A percentile compares a stretch with the other conserved stretches of the same genome.
These are phyloP conservation scores for Plenodomus tracheiphilus DNA, from an alignment of 2,329 filamentous ascomycete species.

Conservation along the genomic window DNA sequence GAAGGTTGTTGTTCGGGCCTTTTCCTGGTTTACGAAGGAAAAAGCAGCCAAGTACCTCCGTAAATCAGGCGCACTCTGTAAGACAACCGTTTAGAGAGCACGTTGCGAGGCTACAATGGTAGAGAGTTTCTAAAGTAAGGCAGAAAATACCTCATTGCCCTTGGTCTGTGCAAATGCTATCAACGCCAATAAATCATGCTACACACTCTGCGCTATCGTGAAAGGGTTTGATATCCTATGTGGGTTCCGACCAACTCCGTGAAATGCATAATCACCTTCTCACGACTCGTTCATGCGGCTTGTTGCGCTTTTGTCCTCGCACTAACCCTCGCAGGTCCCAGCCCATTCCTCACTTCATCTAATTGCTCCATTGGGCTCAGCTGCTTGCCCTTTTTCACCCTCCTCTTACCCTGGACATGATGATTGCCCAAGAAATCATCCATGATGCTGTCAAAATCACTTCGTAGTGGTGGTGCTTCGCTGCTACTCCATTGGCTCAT, in stretches of 20 bases:
- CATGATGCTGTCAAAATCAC: slow-evolving; percentile 86
- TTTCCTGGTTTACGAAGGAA: too few relatives aligned
- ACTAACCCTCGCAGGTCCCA: slow-evolving; percentile 73
- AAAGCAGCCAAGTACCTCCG: too few relatives aligned
- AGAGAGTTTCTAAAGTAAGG: too few relatives aligned
- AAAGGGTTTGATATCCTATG: neutral
- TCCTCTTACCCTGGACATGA: slow-evolving; percentile 67
- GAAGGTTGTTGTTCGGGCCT: too few relatives aligned
- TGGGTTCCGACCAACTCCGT: neutral
- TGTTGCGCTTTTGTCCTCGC: slow-evolving; percentile 8
- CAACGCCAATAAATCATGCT: neutral
- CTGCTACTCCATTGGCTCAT: slow-evolving; percentile 42
- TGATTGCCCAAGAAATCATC: slow-evolving; percentile 87
- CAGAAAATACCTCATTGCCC: too few relatives aligned
- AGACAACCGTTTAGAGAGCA: too few relatives aligned
- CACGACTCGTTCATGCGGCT: neutral
- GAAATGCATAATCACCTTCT: neutral
- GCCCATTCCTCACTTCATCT: slow-evolving; percentile 80
- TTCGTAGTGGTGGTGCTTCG: slow-evolving; percentile 60
- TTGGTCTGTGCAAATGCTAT: too few relatives aligned
- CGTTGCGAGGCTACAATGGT: too few relatives aligned
- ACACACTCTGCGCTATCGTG: neutral
- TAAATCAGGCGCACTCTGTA: too few relatives aligned
- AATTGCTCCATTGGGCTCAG: slow-evolving; percentile 84
- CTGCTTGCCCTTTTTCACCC: slow-evolving; percentile 77